Base-by-base conservation (phyloP, 1,284 basidiomycete genomes). In the Peniophora sp. region DNA sequence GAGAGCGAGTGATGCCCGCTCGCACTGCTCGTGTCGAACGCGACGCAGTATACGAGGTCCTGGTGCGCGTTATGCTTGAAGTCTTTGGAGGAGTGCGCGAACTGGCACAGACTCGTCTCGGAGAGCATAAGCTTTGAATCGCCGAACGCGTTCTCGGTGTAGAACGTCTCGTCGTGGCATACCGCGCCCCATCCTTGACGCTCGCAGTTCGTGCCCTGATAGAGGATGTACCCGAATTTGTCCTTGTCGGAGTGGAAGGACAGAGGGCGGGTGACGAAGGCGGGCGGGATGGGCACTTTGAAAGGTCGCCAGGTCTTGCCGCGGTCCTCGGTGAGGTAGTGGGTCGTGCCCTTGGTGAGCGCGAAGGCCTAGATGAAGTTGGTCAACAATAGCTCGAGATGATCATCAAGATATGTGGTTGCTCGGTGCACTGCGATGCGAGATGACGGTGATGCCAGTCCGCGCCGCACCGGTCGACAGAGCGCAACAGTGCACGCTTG, bases 81-180 rank as follows among this genome's bases (percentile, higher is more conserved):
- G 55, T 88, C 82, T 52, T 75, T 76, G 58, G 81, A 86, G 56
- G 88, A 86, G 61, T 92, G 88, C 0, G 93, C 93, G 61, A 95
- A 97, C 56, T 86, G 78, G 65, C 94, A 97, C 14, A 79, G 74
- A 0, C 82, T 74, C 0, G 87, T 88, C 55, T 92, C 83, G 1
- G 68, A 62, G 17, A 92, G 71, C 32, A 97, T 75, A 2, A 74
- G 61, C 49, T 79, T 63, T 0, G 73, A 63, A 41, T 80, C 75
- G 41, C 75, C 69, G 69, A 97, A 97, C 0, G 81, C 86, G 53
- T 93, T 83, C 54, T 75, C 83, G 12, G 93, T 96, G 69, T 92
- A 91, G 64, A 81, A 97, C 3, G 92, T 92, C 83, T 90, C 84
- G 63, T 95, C 92, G 58, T 81, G 79, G 65, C 94, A 97, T 0